Conservation (phyloP, 2,329 filamentous ascomycete genomes). For the Phialemoniopsis sp. region DNA sequence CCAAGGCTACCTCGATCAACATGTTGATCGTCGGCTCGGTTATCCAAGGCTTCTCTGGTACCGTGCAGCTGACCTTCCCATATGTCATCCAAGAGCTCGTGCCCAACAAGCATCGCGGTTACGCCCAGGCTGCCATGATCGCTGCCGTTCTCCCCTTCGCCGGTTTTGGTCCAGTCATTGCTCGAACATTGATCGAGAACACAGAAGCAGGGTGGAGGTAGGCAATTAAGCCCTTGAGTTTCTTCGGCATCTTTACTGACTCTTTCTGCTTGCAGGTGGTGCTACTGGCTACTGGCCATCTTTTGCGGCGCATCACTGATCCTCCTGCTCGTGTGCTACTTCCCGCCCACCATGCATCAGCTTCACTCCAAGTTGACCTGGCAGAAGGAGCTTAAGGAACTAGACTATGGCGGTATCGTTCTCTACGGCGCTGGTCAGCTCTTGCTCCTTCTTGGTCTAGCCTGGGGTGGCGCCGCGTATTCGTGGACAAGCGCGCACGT, state of each 20-base stretch:
- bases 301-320: slow-evolving; percentile 27
- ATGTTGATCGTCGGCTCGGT: slow-evolving; percentile 27
- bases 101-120: slow-evolving; percentile 30
- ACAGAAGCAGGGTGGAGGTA: slow-evolving; percentile 32
- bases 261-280: slow-evolving; percentile 24
- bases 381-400: slow-evolving; percentile 27
- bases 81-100: slow-evolving; percentile 33
- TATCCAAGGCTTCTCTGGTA: slow-evolving; percentile 28
- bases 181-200: slow-evolving; percentile 31
- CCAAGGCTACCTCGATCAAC: slow-evolving; percentile 21
- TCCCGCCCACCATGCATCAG: slow-evolving; percentile 38
- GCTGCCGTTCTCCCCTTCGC: slow-evolving; percentile 29
- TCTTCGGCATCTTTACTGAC: too few relatives aligned
- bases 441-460: slow-evolving; percentile 33
- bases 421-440: slow-evolving; percentile 31
- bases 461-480: slow-evolving; percentile 31
- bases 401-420: slow-evolving; percentile 38
- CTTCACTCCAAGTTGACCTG: slow-evolving; percentile 27
- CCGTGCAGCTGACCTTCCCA: slow-evolving; percentile 30
- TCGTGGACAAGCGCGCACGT: slow-evolving; percentile 32
- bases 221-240: too few relatives aligned
- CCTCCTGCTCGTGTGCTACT: slow-evolving; percentile 37
- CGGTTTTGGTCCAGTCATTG: slow-evolving; percentile 39
- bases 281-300: slow-evolving; percentile 41
- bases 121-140: slow-evolving; percentile 29